Evolutionary conservation across 2,329 filamentous ascomycete species (phyloP).

Genomic region (Ophiosphaerella narmari): DNA sequence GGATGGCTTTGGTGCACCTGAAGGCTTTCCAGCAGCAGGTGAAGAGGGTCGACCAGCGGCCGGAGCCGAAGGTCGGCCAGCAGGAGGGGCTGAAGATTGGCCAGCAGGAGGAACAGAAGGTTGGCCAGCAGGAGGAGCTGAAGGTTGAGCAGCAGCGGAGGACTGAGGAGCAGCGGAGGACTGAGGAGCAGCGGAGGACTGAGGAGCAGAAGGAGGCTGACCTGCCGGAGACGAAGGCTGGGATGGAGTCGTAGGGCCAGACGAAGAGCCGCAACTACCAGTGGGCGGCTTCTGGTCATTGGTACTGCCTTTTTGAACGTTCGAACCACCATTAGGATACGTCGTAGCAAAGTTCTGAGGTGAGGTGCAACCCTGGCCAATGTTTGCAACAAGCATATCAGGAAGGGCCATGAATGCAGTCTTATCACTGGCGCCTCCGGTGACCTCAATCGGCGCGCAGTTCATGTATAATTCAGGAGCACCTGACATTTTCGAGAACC

Average conservation of each 20-base stretch:
- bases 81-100: neutral
- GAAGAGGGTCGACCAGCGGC: conserved; percentile 1
- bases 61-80: neutral
- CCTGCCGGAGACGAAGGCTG: too few relatives aligned
- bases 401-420: conserved; percentile 67
- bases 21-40: neutral
- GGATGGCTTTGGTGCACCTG: neutral
- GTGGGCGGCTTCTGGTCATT: too few relatives aligned
- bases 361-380: too few relatives aligned
- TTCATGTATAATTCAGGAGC: conserved; percentile 93
- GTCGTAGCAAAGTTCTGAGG: too few relatives aligned
- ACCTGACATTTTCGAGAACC: conserved; percentile 82
- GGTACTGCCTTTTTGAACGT: too few relatives aligned
- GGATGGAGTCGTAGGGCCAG: too few relatives aligned
- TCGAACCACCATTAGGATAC: too few relatives aligned
- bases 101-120: conserved; percentile 7
- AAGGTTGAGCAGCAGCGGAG: neutral
- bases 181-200: conserved; percentile 10
- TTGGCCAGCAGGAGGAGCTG: neutral
- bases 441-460: conserved; percentile 76
- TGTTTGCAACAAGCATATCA: too few relatives aligned
- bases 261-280: too few relatives aligned
- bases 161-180: conserved; percentile 3
- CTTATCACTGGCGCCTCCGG: conserved; percentile 56
- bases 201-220: too few relatives aligned